Evolutionary conservation across 1,284 basidiomycete species (phyloP), one percentile per base, ranked within the genome.

Genomic region (Irpex rosettiformis): DNA sequence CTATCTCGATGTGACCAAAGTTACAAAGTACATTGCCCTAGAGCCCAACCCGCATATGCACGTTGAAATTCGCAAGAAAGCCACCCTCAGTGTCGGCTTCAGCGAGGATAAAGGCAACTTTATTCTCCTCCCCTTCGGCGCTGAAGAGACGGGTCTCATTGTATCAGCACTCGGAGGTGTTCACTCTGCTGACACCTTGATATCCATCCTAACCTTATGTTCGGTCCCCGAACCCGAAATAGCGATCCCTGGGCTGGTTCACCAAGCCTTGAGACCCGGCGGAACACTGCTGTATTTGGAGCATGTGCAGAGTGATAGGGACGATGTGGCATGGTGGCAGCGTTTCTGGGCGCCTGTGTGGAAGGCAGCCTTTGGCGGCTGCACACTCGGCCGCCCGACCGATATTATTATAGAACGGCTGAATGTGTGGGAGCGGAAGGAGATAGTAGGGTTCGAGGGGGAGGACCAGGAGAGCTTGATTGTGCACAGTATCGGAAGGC

Each of bases 41-140:
- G 88, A 90, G 65, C 87, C 88, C 10, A 90, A 89, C 63, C 55
- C 60, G 3, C 70, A 72, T 61, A 89, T 90, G 86, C 86, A 89
- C 67, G 57, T 70, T 21, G 67, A 76, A 24, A 79, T 90, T 51
- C 79, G 83, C 28, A 66, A 65, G 2, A 66, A 68, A 5, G 87
- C 86, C 8, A 66, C 71, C 22, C 65, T 68, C 16, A n/a, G n/a
- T n/a, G 77, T 74, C 6, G 87, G 87, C 1, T 88, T 79, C 67
- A 72, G 61, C 3, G 86, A 88, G 65, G 71, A 71, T 3, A 65
- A 79, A 63, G 75, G 77, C 4, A 11, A 75, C 71, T 51, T 71
- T 68, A 33, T 53, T 47, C 75, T 77, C 51, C 75, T 89, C 10
- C 66, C 79, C 0, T 85, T 78, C 63, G 83, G 84, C 18, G 85